phyloP scores from a whole-genome alignment of 2,329 filamentous ascomycete species.

The Curvularia lunata region DNA sequence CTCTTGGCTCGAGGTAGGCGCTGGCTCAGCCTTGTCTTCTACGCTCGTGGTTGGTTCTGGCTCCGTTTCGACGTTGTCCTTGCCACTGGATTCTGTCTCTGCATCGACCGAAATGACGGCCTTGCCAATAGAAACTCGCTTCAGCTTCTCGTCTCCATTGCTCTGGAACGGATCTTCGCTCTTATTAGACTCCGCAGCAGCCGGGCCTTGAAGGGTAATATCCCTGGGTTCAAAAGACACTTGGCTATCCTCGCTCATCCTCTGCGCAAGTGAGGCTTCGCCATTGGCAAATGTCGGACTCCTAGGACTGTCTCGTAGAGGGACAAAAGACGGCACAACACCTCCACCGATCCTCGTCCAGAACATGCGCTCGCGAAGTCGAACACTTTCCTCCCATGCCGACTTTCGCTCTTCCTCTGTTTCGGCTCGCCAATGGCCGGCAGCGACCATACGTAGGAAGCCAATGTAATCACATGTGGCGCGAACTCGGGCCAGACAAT shows the following conservation, averaged over 20 bases:
- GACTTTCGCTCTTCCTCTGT: constrained; percentile 82
- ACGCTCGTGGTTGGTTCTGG: constrained; percentile 6
- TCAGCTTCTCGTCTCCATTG: constrained; percentile 32
- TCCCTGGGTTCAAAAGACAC: constrained; percentile 31
- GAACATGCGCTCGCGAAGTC: constrained; percentile 92
- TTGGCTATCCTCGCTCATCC: constrained; percentile 41
- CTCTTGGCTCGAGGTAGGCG: constrained; percentile 9
- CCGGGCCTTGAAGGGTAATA: constrained; percentile 22
- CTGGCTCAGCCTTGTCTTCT: constrained; percentile 17
- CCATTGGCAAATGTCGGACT: constrained; percentile 40
- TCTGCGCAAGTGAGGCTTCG: constrained; percentile 24
- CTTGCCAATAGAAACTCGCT: constrained; percentile 49
- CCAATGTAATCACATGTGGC: constrained; percentile 92
- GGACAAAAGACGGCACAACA: constrained; percentile 71
- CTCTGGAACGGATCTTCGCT: constrained; percentile 44
- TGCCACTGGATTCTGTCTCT: background rate
- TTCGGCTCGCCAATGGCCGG: constrained; percentile 87
- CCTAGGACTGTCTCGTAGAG: constrained; percentile 40
- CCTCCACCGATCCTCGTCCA: constrained; percentile 93
- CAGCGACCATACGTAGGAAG: constrained; percentile 88
- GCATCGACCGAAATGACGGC: constrained; percentile 37
- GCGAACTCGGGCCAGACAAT: constrained; percentile 82
- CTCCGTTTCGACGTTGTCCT: background rate
- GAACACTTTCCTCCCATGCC: constrained; percentile 94
- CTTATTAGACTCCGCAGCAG: constrained; percentile 21